Evolutionary conservation across 2,329 filamentous ascomycete genomes (phyloP).

Genomic region (Neofusicoccum kwambonambiense): DNA sequence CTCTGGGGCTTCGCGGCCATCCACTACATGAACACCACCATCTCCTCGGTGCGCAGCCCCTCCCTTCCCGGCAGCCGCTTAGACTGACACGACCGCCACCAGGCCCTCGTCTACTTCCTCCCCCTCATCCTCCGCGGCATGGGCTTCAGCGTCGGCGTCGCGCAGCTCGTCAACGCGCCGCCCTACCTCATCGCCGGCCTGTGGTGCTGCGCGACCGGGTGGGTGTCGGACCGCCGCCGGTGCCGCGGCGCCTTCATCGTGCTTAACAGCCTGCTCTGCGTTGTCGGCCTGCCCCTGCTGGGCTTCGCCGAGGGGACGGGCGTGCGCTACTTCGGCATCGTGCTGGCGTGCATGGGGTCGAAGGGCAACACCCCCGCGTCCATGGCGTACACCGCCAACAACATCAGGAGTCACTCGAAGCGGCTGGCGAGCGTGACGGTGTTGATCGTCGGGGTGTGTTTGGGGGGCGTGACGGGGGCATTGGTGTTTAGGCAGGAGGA

Average conservation of each 20-base stretch:
- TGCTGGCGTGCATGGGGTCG: constrained; percentile 68
- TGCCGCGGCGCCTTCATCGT: constrained; percentile 37
- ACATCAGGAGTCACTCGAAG: neutral
- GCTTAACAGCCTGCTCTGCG: constrained; percentile 30
- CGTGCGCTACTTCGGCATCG: constrained; percentile 73
- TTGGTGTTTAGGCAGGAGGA: neutral
- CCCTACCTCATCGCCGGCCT: constrained; percentile 41
- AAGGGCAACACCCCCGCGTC: neutral
- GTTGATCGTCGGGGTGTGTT: neutral
- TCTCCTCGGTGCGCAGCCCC: constrained; percentile 68
- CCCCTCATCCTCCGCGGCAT: constrained; percentile 52
- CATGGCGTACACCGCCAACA: neutral
- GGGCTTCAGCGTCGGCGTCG: constrained; percentile 41
- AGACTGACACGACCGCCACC: constrained; percentile 50
- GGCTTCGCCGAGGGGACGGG: constrained; percentile 59
- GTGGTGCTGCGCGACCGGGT: constrained; percentile 35
- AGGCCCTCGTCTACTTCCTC: constrained; percentile 38
- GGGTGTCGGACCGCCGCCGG: constrained; percentile 32
- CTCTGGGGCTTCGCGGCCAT: constrained; percentile 71
- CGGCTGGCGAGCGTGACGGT: neutral
- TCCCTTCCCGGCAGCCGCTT: constrained; percentile 66
- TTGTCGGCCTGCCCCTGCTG: constrained; percentile 57
- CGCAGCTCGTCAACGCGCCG: constrained; percentile 47
- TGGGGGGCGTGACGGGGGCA: neutral
- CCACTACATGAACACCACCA: constrained; percentile 62